Evolutionary conservation across 2,329 filamentous ascomycete genomes (phyloP).

Genomic region (Hortaea werneckii): DNA sequence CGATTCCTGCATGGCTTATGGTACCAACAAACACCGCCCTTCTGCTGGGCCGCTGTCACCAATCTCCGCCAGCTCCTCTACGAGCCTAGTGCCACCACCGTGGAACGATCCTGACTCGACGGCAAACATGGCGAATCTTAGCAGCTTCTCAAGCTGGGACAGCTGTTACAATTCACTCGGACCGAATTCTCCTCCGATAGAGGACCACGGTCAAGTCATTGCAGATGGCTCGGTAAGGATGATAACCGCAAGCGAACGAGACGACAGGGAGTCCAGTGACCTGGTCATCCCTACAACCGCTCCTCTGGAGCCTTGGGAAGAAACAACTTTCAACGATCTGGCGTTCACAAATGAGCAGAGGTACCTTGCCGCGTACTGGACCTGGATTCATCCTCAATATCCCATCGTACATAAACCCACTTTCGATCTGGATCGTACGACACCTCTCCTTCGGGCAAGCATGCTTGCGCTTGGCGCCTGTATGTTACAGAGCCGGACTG

Average conservation of each 20-base stretch:
- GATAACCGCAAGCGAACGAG: conserved; percentile 8
- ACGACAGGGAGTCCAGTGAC: conserved; percentile 11
- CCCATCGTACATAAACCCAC: conserved; percentile 35
- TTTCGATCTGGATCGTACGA: conserved; percentile 24
- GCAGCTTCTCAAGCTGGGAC: conserved; percentile 5
- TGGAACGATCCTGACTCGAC: background rate
- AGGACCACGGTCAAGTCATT: background rate
- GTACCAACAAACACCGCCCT: background rate
- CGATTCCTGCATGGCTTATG: conserved; percentile 1
- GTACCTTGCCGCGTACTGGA: conserved; percentile 37
- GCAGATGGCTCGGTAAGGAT: background rate
- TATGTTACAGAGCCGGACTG: conserved; percentile 21
- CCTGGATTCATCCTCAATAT: conserved; percentile 34
- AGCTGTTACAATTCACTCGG: background rate
- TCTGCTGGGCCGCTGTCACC: conserved; percentile 9
- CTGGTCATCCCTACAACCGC: conserved; percentile 4
- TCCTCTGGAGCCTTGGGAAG: background rate
- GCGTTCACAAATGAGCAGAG: conserved; percentile 20
- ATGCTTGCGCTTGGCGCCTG: conserved; percentile 36
- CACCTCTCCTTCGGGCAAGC: conserved; percentile 36
- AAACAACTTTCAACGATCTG: conserved; percentile 22
- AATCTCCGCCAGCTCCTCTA: conserved; percentile 11
- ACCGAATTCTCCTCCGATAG: background rate
- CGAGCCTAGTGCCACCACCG: conserved; percentile 5
- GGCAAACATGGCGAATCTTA: background rate